These are phyloP conservation scores for Agrocybe praecox DNA, from an alignment of 768 basidiomycete species.

Conservation along the genomic window DNA sequence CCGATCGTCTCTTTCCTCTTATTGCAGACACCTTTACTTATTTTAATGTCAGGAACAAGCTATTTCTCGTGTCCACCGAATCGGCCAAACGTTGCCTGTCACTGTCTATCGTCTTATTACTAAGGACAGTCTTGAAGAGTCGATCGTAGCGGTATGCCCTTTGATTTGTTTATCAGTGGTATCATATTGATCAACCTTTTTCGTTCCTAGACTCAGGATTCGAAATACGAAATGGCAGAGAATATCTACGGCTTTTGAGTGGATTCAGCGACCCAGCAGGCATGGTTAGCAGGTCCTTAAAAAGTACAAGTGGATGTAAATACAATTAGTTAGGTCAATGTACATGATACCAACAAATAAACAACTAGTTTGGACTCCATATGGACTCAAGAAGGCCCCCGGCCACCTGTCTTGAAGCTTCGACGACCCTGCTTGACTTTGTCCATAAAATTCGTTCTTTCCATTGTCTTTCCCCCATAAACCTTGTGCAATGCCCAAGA, in stretches of 20 bases:
- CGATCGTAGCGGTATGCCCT: slow-evolving; percentile 24
- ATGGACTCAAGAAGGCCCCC: too few species aligned
- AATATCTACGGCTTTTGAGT: neutral
- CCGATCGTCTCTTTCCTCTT: neutral
- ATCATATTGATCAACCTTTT: too few species aligned
- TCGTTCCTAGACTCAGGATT: neutral
- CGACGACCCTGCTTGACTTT: too few species aligned
- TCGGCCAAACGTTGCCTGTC: slow-evolving; percentile 17
- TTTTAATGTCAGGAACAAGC: slow-evolving; percentile 18
- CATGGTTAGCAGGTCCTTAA: slow-evolving; percentile 1
- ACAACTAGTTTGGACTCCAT: too few species aligned
- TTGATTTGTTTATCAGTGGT: neutral
- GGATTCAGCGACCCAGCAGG: neutral
- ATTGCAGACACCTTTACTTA: neutral
- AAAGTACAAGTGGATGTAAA: neutral
- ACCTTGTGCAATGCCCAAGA: too few species aligned
- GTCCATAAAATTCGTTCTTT: too few species aligned
- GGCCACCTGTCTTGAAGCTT: too few species aligned
- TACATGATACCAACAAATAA: too few species aligned
- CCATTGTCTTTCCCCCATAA: too few species aligned
- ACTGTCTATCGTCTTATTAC: slow-evolving; percentile 15
- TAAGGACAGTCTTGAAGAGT: slow-evolving; percentile 20
- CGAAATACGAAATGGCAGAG: neutral
- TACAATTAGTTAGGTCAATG: too few species aligned
- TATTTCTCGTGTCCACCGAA: slow-evolving; percentile 18